phyloP scores from a whole-genome alignment of 495 filamentous ascomycete genomes.

The Aspergillus baeticus region DNA sequence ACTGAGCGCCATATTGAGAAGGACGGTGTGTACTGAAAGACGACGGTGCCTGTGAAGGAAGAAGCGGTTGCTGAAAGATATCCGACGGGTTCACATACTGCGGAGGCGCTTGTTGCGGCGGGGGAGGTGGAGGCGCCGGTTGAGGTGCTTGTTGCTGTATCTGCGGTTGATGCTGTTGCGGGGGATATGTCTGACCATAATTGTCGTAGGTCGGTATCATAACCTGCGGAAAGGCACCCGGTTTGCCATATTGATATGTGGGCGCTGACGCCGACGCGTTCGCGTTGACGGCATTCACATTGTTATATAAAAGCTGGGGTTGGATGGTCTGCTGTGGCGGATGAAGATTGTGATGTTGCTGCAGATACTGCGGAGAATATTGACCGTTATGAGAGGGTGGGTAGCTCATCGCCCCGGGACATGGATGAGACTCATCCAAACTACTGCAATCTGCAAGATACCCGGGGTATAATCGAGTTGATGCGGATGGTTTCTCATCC shows the following conservation, averaged over 20 bases:
- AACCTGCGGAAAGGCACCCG: slow-evolving; percentile 33
- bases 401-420: slow-evolving; percentile 49
- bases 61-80: slow-evolving; percentile 36
- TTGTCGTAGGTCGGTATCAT: slow-evolving; percentile 36
- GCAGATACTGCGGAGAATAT: slow-evolving; percentile 43
- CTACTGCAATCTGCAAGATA: slow-evolving; percentile 17
- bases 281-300: slow-evolving; percentile 33
- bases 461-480: slow-evolving; percentile 7
- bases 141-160: slow-evolving; percentile 27
- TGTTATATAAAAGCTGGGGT: slow-evolving; percentile 40
- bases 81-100: slow-evolving; percentile 47
- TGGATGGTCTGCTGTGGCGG: slow-evolving; percentile 26
- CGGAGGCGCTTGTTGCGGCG: slow-evolving; percentile 28
- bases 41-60: slow-evolving; percentile 32
- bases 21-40: slow-evolving; percentile 21
- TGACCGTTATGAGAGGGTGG: slow-evolving; percentile 47
- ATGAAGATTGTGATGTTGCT: slow-evolving; percentile 28
- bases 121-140: slow-evolving; percentile 22
- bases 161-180: slow-evolving; percentile 22
- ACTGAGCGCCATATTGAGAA: slow-evolving; percentile 30
- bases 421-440: slow-evolving; percentile 23
- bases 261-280: slow-evolving; percentile 29
- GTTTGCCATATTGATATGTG: slow-evolving; percentile 43
- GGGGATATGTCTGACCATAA: slow-evolving; percentile 32
- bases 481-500: slow-evolving; percentile 3